A percentile compares a stretch with the other conserved stretches of the same genome.
Evolutionary conservation across 78 protist genomes (phyloP).

Genomic region (Tieghemostelium lacteum): DNA sequence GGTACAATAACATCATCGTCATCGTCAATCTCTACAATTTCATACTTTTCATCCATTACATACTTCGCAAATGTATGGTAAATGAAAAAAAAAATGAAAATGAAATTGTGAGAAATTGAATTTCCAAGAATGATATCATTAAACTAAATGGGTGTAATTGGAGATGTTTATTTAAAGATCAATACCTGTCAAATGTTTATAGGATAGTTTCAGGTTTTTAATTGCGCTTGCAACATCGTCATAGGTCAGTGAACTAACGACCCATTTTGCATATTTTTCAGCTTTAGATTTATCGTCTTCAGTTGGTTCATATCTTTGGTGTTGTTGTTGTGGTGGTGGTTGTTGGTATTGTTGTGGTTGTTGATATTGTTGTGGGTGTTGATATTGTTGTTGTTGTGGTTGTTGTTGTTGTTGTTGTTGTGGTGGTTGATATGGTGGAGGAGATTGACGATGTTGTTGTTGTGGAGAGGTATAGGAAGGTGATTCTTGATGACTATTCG

Average conservation of each 20-base stretch:
- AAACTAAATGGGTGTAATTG: no score
- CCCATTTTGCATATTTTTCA: slow-evolving; percentile 65
- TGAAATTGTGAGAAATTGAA: no score
- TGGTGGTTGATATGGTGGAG: not conserved
- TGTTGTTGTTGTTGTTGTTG: slow-evolving; percentile 6
- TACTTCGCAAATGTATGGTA: no score
- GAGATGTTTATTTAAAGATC: slow-evolving; percentile 18
- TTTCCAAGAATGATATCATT: no score
- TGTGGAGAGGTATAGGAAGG: slow-evolving; percentile 28
- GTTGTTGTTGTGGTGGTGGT: not conserved
- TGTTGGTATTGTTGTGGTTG: not conserved
- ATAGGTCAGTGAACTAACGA: slow-evolving; percentile 50
- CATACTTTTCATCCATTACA: no score
- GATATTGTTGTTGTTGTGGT: slow-evolving; percentile 11
- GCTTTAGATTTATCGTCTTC: slow-evolving; percentile 41
- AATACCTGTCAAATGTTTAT: slow-evolving; percentile 64
- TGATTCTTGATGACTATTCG: not conserved
- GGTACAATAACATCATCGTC: no score
- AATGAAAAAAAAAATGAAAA: no score
- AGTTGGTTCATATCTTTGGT: slow-evolving; percentile 16
- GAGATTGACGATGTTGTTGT: not conserved
- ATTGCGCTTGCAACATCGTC: slow-evolving; percentile 59
- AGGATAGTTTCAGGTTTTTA: slow-evolving; percentile 57
- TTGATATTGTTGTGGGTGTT: not conserved
- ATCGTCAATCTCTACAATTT: no score